Evolutionary conservation across 495 filamentous ascomycete species (phyloP), one percentile per base, ranked within the genome.

Genomic region (Talaromyces nanjingensis): DNA sequence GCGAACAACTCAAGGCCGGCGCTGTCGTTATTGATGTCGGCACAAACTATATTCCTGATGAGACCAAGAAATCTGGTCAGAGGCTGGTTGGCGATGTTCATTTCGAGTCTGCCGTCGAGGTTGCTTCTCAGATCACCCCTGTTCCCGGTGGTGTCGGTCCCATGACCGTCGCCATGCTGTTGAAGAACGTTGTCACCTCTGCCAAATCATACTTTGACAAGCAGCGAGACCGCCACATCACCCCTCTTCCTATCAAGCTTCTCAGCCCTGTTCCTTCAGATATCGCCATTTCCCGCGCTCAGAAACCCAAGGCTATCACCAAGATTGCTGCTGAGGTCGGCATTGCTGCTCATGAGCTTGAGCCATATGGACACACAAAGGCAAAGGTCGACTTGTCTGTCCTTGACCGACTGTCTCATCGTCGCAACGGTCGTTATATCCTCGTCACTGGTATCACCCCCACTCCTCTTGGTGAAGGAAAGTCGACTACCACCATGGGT

Each of bases 401-500:
- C 47, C 77, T 97, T 37, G 87, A 93, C 73, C 85, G 94, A 57
- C 85, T 98, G 9, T 81, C 86, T 22, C 93, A 98, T 67, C 89
- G 94, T 45, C 86, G 86, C 57, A 87, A 98, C 71, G 94, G 94
- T 29, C 85, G 87, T 62, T 98, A 98, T 71, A 83, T 98, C 67
- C 81, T 98, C 33, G 89, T 98, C 33, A 90, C 91, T 60, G 94
- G 94, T 68, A 98, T 98, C 65, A 98, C 94, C 0, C 94, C 94
- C 1, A 98, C 94, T 11, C 94, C 94, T n/a, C 84, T 98, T 4
- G 94, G 94, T 60, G 94, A 98, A 78, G 94, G 94, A 64, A 98
- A 98, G 74, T 98, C 94, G 6, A 98, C 94, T 2, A 98, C 94
- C n/a, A 98, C 94, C 14, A 86, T 98, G 79, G 94, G 94, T 70